Conservation (phyloP, 148 eudicot genomes). For the Cornus suecica region DNA sequence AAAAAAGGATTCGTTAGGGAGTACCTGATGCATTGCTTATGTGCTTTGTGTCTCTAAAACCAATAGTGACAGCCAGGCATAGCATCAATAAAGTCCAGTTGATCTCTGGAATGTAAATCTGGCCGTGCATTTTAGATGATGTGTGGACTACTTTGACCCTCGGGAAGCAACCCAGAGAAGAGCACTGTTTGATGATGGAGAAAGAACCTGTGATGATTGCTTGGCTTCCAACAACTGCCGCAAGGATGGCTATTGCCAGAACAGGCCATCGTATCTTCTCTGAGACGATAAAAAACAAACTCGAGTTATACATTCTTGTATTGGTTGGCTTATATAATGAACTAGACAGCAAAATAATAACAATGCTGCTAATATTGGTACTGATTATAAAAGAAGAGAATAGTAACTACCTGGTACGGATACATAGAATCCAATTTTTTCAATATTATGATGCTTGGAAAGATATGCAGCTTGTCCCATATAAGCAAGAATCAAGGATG, state of each 20-base stretch:
- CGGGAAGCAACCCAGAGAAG: slow-evolving; percentile 66
- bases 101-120: slow-evolving; percentile 66
- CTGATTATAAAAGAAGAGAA: neutral
- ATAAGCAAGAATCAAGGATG: slow-evolving; percentile 68
- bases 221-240: slow-evolving; percentile 80
- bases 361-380: no score
- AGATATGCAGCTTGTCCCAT: slow-evolving; percentile 89
- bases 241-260: slow-evolving; percentile 61
- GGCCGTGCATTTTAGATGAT: slow-evolving; percentile 61
- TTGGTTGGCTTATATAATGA: slow-evolving; percentile 40
- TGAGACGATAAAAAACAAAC: slow-evolving; percentile 15
- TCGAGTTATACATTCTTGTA: slow-evolving; percentile 31
- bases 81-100: slow-evolving; percentile 72
- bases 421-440: slow-evolving; percentile 59
- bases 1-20: neutral
- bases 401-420: slow-evolving; percentile 57
- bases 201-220: slow-evolving; percentile 71
- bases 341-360: no score
- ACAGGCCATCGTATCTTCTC: slow-evolving; percentile 68
- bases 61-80: slow-evolving; percentile 69
- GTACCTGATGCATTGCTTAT: slow-evolving; percentile 75
- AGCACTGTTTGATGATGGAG: slow-evolving; percentile 72
- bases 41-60: slow-evolving; percentile 70
- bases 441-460: slow-evolving; percentile 49
- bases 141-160: slow-evolving; percentile 65